Evolutionary conservation across 805 yeast species (phyloP).

Genomic region (Sugiyamaella lignohabitans): DNA sequence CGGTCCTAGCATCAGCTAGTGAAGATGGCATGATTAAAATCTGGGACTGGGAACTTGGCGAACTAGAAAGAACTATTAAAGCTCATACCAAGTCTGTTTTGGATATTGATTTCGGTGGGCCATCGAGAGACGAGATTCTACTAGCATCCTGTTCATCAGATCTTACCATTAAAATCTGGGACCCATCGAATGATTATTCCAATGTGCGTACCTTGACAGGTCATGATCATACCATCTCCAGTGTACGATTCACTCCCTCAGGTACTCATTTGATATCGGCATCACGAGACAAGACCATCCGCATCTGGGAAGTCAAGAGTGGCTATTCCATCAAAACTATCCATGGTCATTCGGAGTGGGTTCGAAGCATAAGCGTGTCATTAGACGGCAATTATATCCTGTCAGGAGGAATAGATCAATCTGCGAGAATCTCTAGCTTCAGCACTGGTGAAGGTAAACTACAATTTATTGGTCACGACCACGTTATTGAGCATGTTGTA

Average conservation of each 20-base stretch:
- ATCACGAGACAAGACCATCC: constrained; percentile 86
- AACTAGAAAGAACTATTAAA: constrained; percentile 54
- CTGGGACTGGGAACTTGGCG: constrained; percentile 64
- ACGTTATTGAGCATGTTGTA: constrained; percentile 69
- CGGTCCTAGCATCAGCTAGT: constrained; percentile 57
- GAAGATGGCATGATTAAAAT: constrained; percentile 65
- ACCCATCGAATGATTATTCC: constrained; percentile 42
- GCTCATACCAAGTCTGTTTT: constrained; percentile 76
- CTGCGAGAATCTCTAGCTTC: constrained; percentile 60
- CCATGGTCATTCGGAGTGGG: constrained; percentile 86
- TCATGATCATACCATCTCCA: constrained; percentile 81
- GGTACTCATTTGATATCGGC: constrained; percentile 54
- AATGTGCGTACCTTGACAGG: constrained; percentile 64
- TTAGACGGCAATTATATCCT: constrained; percentile 50
- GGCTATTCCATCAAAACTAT: constrained; percentile 66
- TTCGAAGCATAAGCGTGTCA: constrained; percentile 42
- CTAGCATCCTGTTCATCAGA: constrained; percentile 50
- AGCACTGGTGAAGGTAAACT: constrained; percentile 62
- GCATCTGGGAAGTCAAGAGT: constrained; percentile 61
- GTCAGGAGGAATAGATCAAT: constrained; percentile 75
- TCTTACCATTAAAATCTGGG: constrained; percentile 64
- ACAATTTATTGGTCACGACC: constrained; percentile 67
- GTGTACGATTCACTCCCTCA: constrained; percentile 46
- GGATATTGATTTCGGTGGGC: constrained; percentile 50
- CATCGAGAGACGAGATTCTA: constrained; percentile 16